Conservation (phyloP, 805 yeast species). For the Metschnikowia similis region DNA sequence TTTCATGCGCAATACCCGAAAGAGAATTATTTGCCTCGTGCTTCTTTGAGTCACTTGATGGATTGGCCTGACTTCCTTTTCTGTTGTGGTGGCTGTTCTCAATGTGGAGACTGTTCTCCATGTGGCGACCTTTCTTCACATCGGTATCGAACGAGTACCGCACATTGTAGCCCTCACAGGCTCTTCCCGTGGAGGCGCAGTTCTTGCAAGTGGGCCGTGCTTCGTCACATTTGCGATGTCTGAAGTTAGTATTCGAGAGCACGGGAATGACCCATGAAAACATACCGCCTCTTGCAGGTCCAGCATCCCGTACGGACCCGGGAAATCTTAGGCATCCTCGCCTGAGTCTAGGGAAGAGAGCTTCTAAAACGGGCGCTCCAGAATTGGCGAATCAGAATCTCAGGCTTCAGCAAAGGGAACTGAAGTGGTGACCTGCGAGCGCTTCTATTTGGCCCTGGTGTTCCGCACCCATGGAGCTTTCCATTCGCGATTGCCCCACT, state of each 20-base stretch:
- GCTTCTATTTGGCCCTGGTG: neutral
- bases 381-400: too few species aligned
- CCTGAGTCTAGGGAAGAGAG: too few species aligned
- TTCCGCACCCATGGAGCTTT: neutral
- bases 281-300: slow-evolving; percentile 51
- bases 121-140: neutral
- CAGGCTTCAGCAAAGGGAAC: too few species aligned
- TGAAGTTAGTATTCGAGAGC: slow-evolving; percentile 15
- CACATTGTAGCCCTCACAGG: slow-evolving; percentile 49
- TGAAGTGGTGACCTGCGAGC: neutral
- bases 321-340: slow-evolving; percentile 35
- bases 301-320: slow-evolving; percentile 56
- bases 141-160: slow-evolving; percentile 45
- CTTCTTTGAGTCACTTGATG: too few species aligned
- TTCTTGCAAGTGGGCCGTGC: slow-evolving; percentile 48
- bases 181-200: slow-evolving; percentile 40
- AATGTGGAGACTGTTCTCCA: too few species aligned
- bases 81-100: too few species aligned
- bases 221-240: slow-evolving; percentile 57
- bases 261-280: neutral
- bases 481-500: neutral
- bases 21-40: too few species aligned
- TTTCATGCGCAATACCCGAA: too few species aligned
- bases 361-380: neutral
- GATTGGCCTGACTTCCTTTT: too few species aligned